phyloP scores from a whole-genome alignment of 352 stramenopile genomes.

The Elongisporangium undulatum region DNA sequence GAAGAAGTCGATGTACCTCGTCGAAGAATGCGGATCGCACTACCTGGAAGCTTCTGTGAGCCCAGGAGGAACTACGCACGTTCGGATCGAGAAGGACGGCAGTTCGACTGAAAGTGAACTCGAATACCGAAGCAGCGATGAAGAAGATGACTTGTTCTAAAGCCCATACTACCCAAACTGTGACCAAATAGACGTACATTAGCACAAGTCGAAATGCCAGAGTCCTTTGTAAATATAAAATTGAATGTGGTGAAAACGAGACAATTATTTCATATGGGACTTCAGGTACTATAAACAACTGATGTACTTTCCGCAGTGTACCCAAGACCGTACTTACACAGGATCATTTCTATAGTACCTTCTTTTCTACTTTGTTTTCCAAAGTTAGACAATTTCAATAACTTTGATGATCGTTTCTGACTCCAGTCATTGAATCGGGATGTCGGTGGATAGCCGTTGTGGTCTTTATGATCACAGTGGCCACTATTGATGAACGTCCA shows the following conservation, averaged over 20 bases:
- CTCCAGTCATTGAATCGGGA: no score
- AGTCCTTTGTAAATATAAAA: no score
- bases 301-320: neutral
- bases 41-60: slow-evolving; percentile 52
- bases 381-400: slow-evolving; percentile 1
- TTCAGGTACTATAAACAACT: neutral
- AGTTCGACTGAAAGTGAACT: slow-evolving; percentile 38
- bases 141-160: slow-evolving; percentile 19
- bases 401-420: no score
- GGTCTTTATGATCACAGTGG: neutral
- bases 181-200: neutral
- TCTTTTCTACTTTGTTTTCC: neutral
- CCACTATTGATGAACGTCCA: neutral
- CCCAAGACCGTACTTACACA: neutral
- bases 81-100: slow-evolving; percentile 49
- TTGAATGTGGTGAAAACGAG: neutral
- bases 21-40: slow-evolving; percentile 35
- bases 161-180: no score
- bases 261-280: neutral
- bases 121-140: slow-evolving; percentile 17
- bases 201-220: no score
- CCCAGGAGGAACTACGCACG: slow-evolving; percentile 53
- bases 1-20: slow-evolving; percentile 42
- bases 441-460: no score
- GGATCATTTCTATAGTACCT: neutral